Evolutionary conservation across 2,329 filamentous ascomycete genomes (phyloP).

Genomic region (Delphinella strobiligena): DNA sequence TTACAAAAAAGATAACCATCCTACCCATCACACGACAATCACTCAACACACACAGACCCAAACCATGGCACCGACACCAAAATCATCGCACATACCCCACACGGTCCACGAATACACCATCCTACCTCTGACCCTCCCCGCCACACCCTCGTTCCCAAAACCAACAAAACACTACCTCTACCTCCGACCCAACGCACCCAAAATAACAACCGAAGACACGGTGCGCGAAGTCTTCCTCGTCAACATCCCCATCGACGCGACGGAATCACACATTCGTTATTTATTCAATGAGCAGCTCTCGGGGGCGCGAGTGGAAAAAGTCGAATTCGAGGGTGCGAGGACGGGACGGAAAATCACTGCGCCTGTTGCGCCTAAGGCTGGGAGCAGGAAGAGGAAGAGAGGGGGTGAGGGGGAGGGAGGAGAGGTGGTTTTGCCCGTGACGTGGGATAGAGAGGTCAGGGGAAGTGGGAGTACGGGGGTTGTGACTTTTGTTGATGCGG

Average conservation of each 20-base stretch:
- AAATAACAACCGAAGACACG: constrained; percentile 60
- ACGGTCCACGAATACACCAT: constrained; percentile 52
- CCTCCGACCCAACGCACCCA: constrained; percentile 70
- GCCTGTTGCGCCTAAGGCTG: constrained; percentile 22
- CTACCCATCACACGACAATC: too few species aligned
- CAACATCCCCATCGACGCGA: constrained; percentile 78
- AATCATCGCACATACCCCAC: constrained; percentile 8
- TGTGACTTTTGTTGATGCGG: constrained; percentile 70
- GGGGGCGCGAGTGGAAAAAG: constrained; percentile 63
- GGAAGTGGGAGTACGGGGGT: constrained; percentile 68
- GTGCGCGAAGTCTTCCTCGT: constrained; percentile 77
- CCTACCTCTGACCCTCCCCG: constrained; percentile 55
- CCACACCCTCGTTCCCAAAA: constrained; percentile 49
- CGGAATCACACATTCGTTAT: constrained; percentile 60
- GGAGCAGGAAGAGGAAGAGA: constrained; percentile 45
- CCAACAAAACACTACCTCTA: constrained; percentile 72
- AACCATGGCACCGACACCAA: constrained; percentile 9
- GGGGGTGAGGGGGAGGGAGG: constrained; percentile 28
- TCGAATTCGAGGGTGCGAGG: constrained; percentile 58
- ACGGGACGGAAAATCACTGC: constrained; percentile 26
- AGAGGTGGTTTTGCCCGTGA: constrained; percentile 47
- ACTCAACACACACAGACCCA: constrained; percentile 1
- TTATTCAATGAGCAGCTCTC: constrained; percentile 66
- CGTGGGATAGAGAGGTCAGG: constrained; percentile 61
- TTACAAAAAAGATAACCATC: too few species aligned